These are phyloP conservation scores for Apiotrichum montevideense DNA, from an alignment of 1,284 basidiomycete species.

Conservation along the genomic window DNA sequence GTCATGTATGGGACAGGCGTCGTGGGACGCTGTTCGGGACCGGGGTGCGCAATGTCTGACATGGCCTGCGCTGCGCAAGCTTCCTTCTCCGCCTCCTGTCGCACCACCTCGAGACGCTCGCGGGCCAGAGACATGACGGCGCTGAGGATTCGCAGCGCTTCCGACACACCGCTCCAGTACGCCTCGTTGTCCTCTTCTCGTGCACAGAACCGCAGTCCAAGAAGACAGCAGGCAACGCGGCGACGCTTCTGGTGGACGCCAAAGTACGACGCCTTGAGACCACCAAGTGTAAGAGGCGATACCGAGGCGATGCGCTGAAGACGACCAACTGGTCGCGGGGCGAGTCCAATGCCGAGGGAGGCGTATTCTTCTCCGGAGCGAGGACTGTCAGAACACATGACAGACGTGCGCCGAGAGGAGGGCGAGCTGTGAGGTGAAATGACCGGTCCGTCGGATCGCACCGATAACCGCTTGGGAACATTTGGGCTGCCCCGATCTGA, in stretches of 20 bases:
- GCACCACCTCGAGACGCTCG: slow-evolving; percentile 16
- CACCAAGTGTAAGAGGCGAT: slow-evolving; percentile 33
- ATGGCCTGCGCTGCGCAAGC: neutral
- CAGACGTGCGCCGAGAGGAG: slow-evolving; percentile 4
- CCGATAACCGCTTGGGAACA: neutral
- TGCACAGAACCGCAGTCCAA: slow-evolving; percentile 29
- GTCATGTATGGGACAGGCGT: too few relatives aligned
- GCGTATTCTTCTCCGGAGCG: neutral
- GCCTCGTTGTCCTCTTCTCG: slow-evolving; percentile 1
- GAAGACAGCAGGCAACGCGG: slow-evolving; percentile 36
- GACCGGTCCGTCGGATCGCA: neutral
- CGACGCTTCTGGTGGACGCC: slow-evolving; percentile 37
- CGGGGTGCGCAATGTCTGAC: neutral
- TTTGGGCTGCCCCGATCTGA: neutral
- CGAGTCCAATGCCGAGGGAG: slow-evolving; percentile 1
- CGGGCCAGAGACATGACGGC: slow-evolving; percentile 18
- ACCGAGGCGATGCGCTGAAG: slow-evolving; percentile 19
- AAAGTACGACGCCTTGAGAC: slow-evolving; percentile 35
- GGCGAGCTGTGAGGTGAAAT: neutral
- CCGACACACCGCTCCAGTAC: slow-evolving; percentile 31
- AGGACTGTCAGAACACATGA: neutral
- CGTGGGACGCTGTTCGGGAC: neutral
- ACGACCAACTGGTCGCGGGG: neutral
- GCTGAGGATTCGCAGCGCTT: slow-evolving; percentile 16
- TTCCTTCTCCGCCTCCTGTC: slow-evolving; percentile 15